phyloP scores from a whole-genome alignment of 2,329 filamentous ascomycete genomes.

The Aureobasidium leucospermi region DNA sequence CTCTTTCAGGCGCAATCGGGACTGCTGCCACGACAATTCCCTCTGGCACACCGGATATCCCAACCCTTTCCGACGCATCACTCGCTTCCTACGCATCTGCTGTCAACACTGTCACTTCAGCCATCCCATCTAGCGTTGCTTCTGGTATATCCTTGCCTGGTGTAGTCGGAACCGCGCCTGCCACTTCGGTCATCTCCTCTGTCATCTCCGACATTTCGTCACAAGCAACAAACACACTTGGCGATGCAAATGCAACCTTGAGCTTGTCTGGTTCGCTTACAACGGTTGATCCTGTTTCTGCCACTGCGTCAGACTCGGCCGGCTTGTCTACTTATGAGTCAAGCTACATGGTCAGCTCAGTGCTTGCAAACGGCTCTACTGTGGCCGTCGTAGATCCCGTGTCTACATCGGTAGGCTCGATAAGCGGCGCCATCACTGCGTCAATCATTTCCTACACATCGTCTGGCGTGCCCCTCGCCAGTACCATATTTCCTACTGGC shows the following conservation, averaged over 20 bases:
- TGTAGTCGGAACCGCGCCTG: not conserved
- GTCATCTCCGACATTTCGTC: not conserved
- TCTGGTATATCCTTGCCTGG: conserved; percentile 1
- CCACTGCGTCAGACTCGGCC: conserved; percentile 16
- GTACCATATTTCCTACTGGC: not conserved
- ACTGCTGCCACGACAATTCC: not conserved
- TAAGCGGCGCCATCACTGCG: not conserved
- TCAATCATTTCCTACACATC: conserved; percentile 5
- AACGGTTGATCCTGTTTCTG: conserved; percentile 26
- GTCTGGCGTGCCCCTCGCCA: not conserved
- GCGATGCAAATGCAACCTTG: not conserved
- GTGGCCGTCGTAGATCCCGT: not conserved
- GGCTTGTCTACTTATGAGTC: not conserved
- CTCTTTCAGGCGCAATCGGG: not conserved
- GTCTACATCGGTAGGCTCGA: not conserved
- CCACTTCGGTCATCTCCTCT: not conserved
- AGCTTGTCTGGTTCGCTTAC: conserved; percentile 11
- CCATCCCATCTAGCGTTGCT: not conserved
- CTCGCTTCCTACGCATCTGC: not conserved
- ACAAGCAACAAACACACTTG: not conserved
- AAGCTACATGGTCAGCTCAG: not conserved
- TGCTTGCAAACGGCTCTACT: conserved; percentile 4
- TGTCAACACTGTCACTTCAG: not conserved
- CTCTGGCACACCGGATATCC: not conserved
- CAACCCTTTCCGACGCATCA: not conserved